Evolutionary conservation across 495 filamentous ascomycete species (phyloP).

Genomic region (Xylaria grammica): DNA sequence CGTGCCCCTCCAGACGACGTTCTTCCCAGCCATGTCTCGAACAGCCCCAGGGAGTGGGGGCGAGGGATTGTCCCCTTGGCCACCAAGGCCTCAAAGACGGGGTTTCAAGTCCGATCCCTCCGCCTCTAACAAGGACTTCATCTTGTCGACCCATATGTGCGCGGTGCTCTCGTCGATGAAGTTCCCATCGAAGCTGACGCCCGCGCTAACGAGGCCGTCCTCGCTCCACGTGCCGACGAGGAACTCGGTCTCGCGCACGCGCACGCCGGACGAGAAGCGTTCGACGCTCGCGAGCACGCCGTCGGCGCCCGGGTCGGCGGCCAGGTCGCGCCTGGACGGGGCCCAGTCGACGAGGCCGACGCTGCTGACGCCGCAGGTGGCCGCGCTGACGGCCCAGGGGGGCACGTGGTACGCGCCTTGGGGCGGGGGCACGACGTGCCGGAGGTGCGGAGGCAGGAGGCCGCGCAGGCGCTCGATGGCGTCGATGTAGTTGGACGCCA

Average conservation of each 20-base stretch:
- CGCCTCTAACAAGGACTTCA: conserved; percentile 17
- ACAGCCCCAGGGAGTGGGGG: too few species aligned
- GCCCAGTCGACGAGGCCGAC: conserved; percentile 15
- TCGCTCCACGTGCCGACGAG: conserved; percentile 12
- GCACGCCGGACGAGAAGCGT: neutral
- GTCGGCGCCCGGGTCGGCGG: conserved; percentile 17
- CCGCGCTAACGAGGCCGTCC: conserved; percentile 16
- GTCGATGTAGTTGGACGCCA: conserved; percentile 24
- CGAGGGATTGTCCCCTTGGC: too few species aligned
- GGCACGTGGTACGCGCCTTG: conserved; percentile 11
- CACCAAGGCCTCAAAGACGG: conserved; percentile 2
- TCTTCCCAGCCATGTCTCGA: too few species aligned
- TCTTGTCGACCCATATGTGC: conserved; percentile 11
- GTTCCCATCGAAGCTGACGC: conserved; percentile 23
- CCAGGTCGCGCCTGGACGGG: conserved; percentile 8
- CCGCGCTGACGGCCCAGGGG: neutral
- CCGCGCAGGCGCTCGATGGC: conserved; percentile 19
- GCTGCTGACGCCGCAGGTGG: conserved; percentile 17
- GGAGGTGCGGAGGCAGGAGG: conserved; percentile 5
- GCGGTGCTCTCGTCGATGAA: conserved; percentile 16
- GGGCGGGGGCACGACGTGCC: conserved; percentile 10
- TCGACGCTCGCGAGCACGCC: conserved; percentile 15
- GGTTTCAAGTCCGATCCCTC: conserved; percentile 6
- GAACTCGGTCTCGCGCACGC: conserved; percentile 17
- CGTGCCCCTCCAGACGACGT: too few species aligned